Evolutionary conservation across 2,329 filamentous ascomycete genomes (phyloP), one percentile per base, ranked within the genome.

Genomic region (Aspergillus sp.): DNA sequence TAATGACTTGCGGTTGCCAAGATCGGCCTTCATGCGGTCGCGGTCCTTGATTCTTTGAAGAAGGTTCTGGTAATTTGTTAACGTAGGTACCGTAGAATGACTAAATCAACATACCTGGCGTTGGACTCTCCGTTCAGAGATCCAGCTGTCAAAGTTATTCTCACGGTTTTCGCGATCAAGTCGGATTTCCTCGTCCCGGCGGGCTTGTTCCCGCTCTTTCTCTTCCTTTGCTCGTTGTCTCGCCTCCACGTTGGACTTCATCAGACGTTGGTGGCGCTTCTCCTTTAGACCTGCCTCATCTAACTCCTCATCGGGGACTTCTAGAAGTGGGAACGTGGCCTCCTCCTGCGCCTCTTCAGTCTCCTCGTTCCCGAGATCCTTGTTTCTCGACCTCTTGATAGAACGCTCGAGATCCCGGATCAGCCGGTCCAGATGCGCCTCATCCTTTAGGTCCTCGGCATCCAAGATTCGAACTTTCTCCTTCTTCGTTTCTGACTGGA

Each of bases 211-310:
- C 2, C 88, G 89, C 68, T 96, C 93, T 74, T 98, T 99, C 72
- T 99, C 95, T 0, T 89, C 90, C 77, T 97, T 98, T 37, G 95
- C 93, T n/a, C 95, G 87, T 22, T 90, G 90, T 15, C 95, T 86
- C 4, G 95, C 95, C 63, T 98, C 95, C 68, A 96, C 88, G 66
- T 96, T 97, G 1, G 92, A 93, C 75, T 98, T 99, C 77, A 97
- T 86, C 1, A 99, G 82, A 33, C 90, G 86, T 72, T 99, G 95
- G 65, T 96, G 91, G 12, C 91, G 87, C 76, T 99, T 99, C 68
- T 93, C 87, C 74, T 97, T 98, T 58, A 98, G 72, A 15, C 88
- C 87, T 5, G 93, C 90, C 68, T 99, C 95, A 66, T 98, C 93
- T 0, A 99, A 84, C 68, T 98, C 85, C 57, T 96, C 93, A 67